These are phyloP conservation scores for Orbilia ellipsospora DNA, from an alignment of 2,329 filamentous ascomycete species.

Conservation along the genomic window DNA sequence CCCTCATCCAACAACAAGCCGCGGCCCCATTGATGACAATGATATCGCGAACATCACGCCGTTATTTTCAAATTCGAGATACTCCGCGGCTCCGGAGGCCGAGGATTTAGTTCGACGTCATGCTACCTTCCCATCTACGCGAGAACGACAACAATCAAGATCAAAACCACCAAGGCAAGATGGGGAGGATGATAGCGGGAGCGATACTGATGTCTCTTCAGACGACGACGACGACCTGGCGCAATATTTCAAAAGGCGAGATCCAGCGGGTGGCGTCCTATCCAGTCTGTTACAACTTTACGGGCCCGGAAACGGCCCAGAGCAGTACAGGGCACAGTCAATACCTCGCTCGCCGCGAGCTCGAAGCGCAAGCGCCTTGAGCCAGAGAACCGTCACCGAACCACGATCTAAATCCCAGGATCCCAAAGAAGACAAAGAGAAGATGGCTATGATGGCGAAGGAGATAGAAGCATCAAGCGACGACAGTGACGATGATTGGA, in stretches of 20 bases:
- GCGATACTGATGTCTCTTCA: constrained; percentile 42
- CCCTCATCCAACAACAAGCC: constrained; percentile 11
- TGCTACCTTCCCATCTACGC: constrained; percentile 26
- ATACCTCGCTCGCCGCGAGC: constrained; percentile 30
- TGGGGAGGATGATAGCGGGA: constrained; percentile 23
- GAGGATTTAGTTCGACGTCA: constrained; percentile 37
- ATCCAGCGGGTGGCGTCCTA: constrained; percentile 45
- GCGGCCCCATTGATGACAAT: constrained; percentile 30
- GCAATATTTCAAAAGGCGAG: constrained; percentile 42
- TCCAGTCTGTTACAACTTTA: constrained; percentile 53
- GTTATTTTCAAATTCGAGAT: constrained; percentile 31
- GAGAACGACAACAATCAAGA: neutral
- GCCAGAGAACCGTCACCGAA: constrained; percentile 18
- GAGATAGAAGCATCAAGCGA: constrained; percentile 8
- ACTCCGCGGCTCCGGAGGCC: constrained; percentile 34
- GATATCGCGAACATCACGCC: constrained; percentile 30
- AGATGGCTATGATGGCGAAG: constrained; percentile 22
- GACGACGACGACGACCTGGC: constrained; percentile 45
- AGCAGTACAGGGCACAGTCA: constrained; percentile 27
- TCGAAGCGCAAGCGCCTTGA: constrained; percentile 35
- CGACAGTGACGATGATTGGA: constrained; percentile 44
- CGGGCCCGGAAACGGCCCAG: constrained; percentile 27
- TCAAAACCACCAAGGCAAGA: constrained; percentile 1
- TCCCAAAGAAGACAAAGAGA: constrained; percentile 12
- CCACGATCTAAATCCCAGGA: constrained; percentile 1